Conservation (phyloP, 2,329 filamentous ascomycete genomes). For the Ophiostoma fasciatum region DNA sequence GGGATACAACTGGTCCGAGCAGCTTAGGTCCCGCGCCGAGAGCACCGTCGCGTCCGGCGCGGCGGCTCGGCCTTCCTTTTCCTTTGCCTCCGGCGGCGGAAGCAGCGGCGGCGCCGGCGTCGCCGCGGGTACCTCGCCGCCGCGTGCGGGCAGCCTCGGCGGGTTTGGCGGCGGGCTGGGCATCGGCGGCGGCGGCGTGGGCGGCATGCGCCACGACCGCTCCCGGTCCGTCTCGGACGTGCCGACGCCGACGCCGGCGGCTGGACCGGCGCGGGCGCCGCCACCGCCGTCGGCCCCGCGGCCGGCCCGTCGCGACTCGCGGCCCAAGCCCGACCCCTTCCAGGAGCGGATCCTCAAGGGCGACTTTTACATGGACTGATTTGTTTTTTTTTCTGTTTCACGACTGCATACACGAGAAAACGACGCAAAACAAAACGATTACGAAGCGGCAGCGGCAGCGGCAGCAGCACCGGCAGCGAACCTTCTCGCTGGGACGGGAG, state of each 20-base stretch:
- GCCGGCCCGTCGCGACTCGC: constrained; percentile 33
- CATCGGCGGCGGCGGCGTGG: constrained; percentile 7
- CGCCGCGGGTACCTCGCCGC: constrained; percentile 25
- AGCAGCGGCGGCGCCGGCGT: constrained; percentile 13
- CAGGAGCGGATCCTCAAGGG: constrained; percentile 96
- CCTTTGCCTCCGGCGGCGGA: constrained; percentile 30
- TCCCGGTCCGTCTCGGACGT: constrained; percentile 56
- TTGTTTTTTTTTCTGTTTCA: neutral
- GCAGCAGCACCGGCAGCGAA: too few relatives aligned
- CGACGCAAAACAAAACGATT: neutral
- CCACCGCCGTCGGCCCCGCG: constrained; percentile 39
- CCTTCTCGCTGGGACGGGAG: too few relatives aligned
- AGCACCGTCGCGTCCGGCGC: constrained; percentile 47
- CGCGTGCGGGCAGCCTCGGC: constrained; percentile 18
- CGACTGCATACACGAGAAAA: constrained; percentile 2
- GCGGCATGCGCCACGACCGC: constrained; percentile 40
- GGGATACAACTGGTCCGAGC: constrained; percentile 95
- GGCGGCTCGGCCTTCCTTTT: constrained; percentile 44
- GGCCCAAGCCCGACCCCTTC: constrained; percentile 76
- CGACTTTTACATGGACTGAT: constrained; percentile 93
- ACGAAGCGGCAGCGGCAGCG: neutral
- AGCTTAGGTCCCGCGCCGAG: constrained; percentile 82
- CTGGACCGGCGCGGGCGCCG: constrained; percentile 29
- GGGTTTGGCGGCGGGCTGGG: constrained; percentile 5
- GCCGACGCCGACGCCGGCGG: constrained; percentile 19